Evolutionary conservation across 2,329 filamentous ascomycete species (phyloP), one percentile per base, ranked within the genome.

Genomic region (Xylaria polymorpha): DNA sequence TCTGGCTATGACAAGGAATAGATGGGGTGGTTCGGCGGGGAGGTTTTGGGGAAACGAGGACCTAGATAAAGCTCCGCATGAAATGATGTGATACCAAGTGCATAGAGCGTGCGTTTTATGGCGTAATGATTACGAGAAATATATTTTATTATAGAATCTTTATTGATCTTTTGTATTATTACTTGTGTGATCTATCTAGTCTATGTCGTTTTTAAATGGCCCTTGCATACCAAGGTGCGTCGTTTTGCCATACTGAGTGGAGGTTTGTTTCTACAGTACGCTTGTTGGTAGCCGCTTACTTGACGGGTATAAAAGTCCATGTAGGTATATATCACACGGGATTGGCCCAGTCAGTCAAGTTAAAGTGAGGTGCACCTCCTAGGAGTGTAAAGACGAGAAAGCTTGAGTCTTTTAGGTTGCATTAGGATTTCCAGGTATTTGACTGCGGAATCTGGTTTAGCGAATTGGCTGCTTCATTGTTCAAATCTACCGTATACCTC

Each of bases 41-140:
- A 48, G 44, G 48, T 20, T 32, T 67, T 64, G 64, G 64, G 58
- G 68, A 70, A 68, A 35, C 25, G 39, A 55, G 64, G 58, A 64
- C 35, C 61, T 44, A 29, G 25, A 29, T 29, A 59, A 25, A 48
- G 46, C 57, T 65, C 65, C 61, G 29, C 68, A 58, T 35, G 44
- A 29, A 61, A 60, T 71, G 69, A 69, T 61, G 69, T 67, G 69
- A 71, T 71, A 69, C 69, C 50, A 66, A 59, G 56, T 60, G 63
- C 66, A 69, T 64, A 55, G 25, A 64, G 55, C 62, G 62, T 66
- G 61, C 62, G 61, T 66, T 61, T 48, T 66, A 64, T 71, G 61
- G 66, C 66, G 69, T 71, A 69, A 71, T 69, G 60, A 67, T 69
- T 69, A 71, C 63, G 57, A 66, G 15, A 68, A 41, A 59, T 59